phyloP scores from a whole-genome alignment of 2,329 filamentous ascomycete species.

The Xylariaceae sp. region DNA sequence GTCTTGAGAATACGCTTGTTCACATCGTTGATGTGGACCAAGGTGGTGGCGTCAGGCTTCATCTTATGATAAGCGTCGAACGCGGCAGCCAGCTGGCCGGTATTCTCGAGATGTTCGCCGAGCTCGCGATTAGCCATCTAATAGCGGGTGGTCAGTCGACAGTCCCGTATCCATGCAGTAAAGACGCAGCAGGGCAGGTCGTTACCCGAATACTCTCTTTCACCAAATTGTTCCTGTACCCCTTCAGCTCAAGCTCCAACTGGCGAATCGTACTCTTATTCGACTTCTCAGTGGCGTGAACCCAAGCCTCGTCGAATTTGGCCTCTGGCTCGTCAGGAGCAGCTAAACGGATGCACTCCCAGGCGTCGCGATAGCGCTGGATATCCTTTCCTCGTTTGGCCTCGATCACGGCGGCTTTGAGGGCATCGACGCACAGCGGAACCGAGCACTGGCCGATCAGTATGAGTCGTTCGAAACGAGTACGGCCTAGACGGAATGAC shows the following conservation, averaged over 20 bases:
- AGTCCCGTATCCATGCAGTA: neutral
- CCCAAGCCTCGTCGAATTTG: conserved; percentile 65
- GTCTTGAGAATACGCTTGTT: conserved; percentile 72
- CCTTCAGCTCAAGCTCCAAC: conserved; percentile 80
- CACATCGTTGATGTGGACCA: conserved; percentile 78
- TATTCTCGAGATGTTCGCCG: conserved; percentile 73
- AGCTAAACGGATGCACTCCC: conserved; percentile 57
- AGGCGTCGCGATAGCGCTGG: conserved; percentile 62
- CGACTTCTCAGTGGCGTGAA: conserved; percentile 58
- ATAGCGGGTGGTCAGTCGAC: conserved; percentile 1
- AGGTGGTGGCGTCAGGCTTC: conserved; percentile 82
- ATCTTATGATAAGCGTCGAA: conserved; percentile 77
- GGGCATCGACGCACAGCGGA: conserved; percentile 70
- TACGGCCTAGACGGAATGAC: conserved; percentile 56
- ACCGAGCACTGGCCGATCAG: conserved; percentile 76
- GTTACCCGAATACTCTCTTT: conserved; percentile 89
- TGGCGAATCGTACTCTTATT: conserved; percentile 66
- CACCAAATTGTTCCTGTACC: conserved; percentile 94
- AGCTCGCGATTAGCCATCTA: conserved; percentile 95
- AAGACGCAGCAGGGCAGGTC: conserved; percentile 22
- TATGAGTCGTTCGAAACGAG: conserved; percentile 72
- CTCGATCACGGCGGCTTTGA: conserved; percentile 70
- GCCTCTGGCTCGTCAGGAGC: conserved; percentile 65
- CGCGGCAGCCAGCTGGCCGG: conserved; percentile 67
- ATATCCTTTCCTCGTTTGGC: conserved; percentile 74